phyloP scores from a whole-genome alignment of 208 protist species.

The Jaenimonas drosophilae region DNA sequence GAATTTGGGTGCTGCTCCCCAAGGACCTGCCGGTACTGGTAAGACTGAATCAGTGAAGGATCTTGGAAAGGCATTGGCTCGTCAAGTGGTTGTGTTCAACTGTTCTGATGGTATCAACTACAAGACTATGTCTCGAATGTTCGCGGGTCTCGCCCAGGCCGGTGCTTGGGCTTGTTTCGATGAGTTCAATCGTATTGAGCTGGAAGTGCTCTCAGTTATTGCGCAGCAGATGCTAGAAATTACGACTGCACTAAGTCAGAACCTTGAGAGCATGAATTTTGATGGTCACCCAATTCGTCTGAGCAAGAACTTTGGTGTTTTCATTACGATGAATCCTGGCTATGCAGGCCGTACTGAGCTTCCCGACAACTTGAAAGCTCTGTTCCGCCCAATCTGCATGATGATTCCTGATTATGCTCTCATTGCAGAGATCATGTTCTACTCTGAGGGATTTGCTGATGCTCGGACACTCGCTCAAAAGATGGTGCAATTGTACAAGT shows the following conservation, averaged over 20 bases:
- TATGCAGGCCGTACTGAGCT: slow-evolving; percentile 96
- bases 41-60: slow-evolving; percentile 97
- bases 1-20: slow-evolving; percentile 90
- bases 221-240: slow-evolving; percentile 95
- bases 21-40: slow-evolving; percentile 94
- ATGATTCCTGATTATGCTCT: slow-evolving; percentile 96
- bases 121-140: slow-evolving; percentile 95
- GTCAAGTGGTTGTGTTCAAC: slow-evolving; percentile 94
- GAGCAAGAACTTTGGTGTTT: slow-evolving; percentile 92
- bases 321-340: slow-evolving; percentile 98
- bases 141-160: slow-evolving; percentile 91
- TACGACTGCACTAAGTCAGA: slow-evolving; percentile 82
- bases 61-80: slow-evolving; percentile 85
- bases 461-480: slow-evolving; percentile 92
- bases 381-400: slow-evolving; percentile 97
- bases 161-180: slow-evolving; percentile 96
- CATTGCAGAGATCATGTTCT: slow-evolving; percentile 97
- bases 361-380: slow-evolving; percentile 96
- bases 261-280: slow-evolving; percentile 85
- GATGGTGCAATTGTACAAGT: slow-evolving; percentile 95
- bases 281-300: slow-evolving; percentile 90
- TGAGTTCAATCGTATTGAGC: slow-evolving; percentile 96
- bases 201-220: slow-evolving; percentile 96
- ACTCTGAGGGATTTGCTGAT: slow-evolving; percentile 95
- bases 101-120: slow-evolving; percentile 96